phyloP scores from a whole-genome alignment of 768 basidiomycete species.

The Amanita brunnescens region DNA sequence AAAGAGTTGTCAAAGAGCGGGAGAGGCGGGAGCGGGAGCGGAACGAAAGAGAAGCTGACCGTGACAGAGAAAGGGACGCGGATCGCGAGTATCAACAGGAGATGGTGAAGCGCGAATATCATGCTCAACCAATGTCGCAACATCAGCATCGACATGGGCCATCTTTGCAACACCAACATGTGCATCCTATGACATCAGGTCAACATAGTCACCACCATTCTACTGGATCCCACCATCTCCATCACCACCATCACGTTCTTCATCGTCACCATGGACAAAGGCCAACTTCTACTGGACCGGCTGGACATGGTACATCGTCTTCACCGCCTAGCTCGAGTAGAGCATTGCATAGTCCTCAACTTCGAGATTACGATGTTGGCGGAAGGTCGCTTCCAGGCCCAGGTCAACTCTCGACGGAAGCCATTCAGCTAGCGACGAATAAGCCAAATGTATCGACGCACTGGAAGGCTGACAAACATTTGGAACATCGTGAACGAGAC shows the following conservation, averaged over 20 bases:
- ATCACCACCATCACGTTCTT: conserved; percentile 44
- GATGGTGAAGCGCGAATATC: conserved; percentile 24
- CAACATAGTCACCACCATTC: conserved; percentile 24
- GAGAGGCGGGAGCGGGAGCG: conserved; percentile 26
- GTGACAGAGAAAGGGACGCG: conserved; percentile 21
- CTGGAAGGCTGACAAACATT: conserved; percentile 6
- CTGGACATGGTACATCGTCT: conserved; percentile 23
- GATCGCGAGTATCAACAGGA: conserved; percentile 17
- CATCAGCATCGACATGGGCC: conserved; percentile 24
- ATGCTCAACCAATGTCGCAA: conserved; percentile 26
- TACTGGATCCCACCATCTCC: conserved; percentile 34
- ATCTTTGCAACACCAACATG: conserved; percentile 21
- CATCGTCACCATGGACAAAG: conserved; percentile 29
- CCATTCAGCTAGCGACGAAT: conserved; percentile 39
- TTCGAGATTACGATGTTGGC: conserved; percentile 26
- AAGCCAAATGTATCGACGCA: conserved; percentile 20
- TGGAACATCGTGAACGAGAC: conserved; percentile 10
- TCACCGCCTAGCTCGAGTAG: conserved; percentile 19
- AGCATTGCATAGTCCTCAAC: conserved; percentile 18
- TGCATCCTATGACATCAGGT: conserved; percentile 20
- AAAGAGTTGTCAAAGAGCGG: conserved; percentile 19
- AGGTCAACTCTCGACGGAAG: conserved; percentile 37
- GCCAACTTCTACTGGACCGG: conserved; percentile 2
- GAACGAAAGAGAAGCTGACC: conserved; percentile 21
- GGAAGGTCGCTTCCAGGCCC: conserved; percentile 26